phyloP scores from a whole-genome alignment of 202 grass and related monocot genomes.

The Musa balbisiana region DNA sequence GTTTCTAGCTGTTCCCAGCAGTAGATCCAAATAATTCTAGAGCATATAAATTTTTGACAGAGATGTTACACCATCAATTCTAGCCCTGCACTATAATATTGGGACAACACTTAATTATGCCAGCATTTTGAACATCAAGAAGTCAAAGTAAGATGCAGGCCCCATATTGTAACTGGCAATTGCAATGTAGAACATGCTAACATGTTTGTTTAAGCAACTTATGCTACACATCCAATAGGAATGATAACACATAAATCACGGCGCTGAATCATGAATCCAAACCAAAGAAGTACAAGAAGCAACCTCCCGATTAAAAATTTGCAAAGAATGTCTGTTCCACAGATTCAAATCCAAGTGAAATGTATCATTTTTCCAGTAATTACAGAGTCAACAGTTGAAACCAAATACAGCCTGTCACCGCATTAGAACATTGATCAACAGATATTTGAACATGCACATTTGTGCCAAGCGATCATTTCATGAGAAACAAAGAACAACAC shows the following conservation, averaged over 20 bases:
- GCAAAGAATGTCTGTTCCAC: neutral
- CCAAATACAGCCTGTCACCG: neutral
- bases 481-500: neutral
- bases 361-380: neutral
- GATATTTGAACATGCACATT: neutral
- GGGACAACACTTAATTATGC: no score
- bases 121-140: neutral
- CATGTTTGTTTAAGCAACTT: neutral
- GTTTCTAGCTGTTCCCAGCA: no score
- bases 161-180: conserved; percentile 10
- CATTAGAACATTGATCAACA: neutral
- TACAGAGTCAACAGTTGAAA: neutral
- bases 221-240: neutral
- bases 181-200: conserved; percentile 13
- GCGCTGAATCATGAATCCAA: neutral
- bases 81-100: no score
- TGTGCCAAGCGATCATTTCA: neutral
- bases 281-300: no score
- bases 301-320: no score
- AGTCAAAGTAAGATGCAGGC: neutral
- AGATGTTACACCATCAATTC: neutral
- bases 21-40: no score
- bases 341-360: neutral
- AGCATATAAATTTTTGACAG: no score
- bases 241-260: neutral